Percentiles rank a stretch among this genome's conserved stretches.
Evolutionary conservation across 345 rosid species (phyloP).

Genomic region (Lenwebbia sp.): DNA sequence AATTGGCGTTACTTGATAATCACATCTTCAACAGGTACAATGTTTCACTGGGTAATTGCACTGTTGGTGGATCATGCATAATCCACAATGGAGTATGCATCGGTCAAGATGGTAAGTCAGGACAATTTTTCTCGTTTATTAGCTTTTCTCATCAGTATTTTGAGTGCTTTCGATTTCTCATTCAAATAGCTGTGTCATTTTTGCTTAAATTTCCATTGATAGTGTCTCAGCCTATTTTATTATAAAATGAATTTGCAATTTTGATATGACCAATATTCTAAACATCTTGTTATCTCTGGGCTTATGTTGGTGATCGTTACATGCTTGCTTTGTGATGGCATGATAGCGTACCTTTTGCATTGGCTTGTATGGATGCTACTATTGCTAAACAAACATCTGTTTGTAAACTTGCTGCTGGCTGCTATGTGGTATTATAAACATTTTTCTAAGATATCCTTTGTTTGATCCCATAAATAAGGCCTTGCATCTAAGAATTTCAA

Average conservation of each 20-base stretch:
- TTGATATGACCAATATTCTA: not conserved
- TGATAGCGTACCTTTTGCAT: not conserved
- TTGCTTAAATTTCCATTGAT: not conserved
- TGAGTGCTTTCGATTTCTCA: not conserved
- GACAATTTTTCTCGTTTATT: not conserved
- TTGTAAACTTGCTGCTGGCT: not conserved
- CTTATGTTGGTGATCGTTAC: not conserved
- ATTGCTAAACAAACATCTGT: not conserved
- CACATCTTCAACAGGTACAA: conserved; percentile 33
- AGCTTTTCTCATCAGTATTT: not conserved
- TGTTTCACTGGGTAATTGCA: conserved; percentile 56
- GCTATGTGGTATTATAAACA: not conserved
- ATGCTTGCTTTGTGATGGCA: not conserved
- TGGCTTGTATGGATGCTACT: not conserved
- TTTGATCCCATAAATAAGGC: not conserved
- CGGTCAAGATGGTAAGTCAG: conserved; percentile 77
- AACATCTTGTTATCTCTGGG: not conserved
- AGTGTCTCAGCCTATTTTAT: not conserved
- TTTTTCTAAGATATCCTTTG: not conserved
- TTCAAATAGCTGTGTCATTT: not conserved
- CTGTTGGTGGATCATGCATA: conserved; percentile 53
- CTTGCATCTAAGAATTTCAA: not conserved
- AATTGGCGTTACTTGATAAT: not conserved
- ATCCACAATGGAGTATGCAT: conserved; percentile 72
- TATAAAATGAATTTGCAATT: not conserved